These are phyloP conservation scores for Linderniella brevidens DNA, from an alignment of 257 asterid species.

Conservation along the genomic window DNA sequence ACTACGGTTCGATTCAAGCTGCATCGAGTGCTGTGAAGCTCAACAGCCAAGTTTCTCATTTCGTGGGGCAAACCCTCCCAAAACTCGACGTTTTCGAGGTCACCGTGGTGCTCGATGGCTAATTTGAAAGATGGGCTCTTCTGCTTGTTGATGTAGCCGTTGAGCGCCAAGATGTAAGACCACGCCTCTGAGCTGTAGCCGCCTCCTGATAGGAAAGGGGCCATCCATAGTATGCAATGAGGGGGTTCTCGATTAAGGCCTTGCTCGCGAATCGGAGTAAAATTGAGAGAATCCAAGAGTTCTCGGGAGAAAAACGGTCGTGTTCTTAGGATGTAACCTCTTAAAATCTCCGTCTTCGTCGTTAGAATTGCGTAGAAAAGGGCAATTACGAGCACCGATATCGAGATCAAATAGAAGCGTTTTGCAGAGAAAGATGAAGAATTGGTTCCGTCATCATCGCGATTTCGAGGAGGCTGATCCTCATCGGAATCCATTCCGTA, in stretches of 20 bases:
- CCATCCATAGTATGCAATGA: constrained; percentile 80
- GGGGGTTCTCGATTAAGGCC: constrained; percentile 17
- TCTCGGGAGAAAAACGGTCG: no score
- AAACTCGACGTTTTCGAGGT: constrained; percentile 38
- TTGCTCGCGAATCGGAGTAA: no score
- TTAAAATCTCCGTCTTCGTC: no score
- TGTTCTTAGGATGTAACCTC: no score
- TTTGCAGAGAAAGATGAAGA: no score
- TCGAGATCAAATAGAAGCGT: no score
- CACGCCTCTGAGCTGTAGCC: constrained; percentile 94
- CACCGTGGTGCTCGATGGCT: constrained; percentile 66
- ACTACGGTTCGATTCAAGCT: constrained; percentile 42
- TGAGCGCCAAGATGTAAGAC: constrained; percentile 65
- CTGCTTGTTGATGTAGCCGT: constrained; percentile 19
- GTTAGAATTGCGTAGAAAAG: no score
- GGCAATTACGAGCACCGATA: no score
- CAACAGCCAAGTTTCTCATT: constrained; percentile 36
- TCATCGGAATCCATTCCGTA: no score
- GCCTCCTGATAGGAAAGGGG: constrained; percentile 87
- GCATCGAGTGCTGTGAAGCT: constrained; percentile 38
- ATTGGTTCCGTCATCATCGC: no score
- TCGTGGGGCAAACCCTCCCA: constrained; percentile 74
- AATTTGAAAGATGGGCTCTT: constrained; percentile 29
- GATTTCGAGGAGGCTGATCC: no score
- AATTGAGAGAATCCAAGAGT: no score